Percentiles rank a stretch among this genome's conserved stretches.
phyloP scores from a whole-genome alignment of 371 early-diverging fungal species.

The Mucor velutinosus region DNA sequence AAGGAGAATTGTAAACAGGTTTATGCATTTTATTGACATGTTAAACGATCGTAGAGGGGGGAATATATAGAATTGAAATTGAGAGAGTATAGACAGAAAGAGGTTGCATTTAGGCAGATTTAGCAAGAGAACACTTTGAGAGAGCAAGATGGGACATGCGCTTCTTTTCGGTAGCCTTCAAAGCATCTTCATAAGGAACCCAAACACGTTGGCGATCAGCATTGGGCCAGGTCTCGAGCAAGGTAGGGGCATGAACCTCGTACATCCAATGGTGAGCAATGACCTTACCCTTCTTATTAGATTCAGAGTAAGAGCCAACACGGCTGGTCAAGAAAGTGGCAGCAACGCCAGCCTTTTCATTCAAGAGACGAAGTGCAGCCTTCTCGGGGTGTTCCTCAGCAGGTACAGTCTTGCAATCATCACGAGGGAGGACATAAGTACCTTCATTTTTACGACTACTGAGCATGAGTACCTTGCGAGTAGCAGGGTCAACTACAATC shows the following conservation, averaged over 20 bases:
- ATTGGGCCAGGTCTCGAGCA: slow-evolving; percentile 30
- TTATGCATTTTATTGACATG: too few relatives aligned
- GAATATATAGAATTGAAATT: too few relatives aligned
- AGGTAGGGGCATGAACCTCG: slow-evolving; percentile 33
- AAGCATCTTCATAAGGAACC: slow-evolving; percentile 43
- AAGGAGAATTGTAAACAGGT: too few relatives aligned
- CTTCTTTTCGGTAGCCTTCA: slow-evolving; percentile 34
- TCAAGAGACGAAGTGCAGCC: slow-evolving; percentile 41
- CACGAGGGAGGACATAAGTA: slow-evolving; percentile 41
- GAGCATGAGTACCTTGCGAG: slow-evolving; percentile 35
- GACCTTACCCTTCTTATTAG: slow-evolving; percentile 46
- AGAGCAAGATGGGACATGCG: slow-evolving; percentile 46
- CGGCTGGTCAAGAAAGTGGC: slow-evolving; percentile 20
- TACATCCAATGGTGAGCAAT: slow-evolving; percentile 51
- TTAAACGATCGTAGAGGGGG: too few relatives aligned
- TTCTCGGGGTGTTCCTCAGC: slow-evolving; percentile 35
- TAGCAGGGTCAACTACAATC: slow-evolving; percentile 32
- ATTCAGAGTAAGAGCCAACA: slow-evolving; percentile 43
- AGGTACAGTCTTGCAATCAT: slow-evolving; percentile 29
- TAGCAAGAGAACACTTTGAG: slow-evolving; percentile 22
- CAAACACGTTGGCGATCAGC: slow-evolving; percentile 34
- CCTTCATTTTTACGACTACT: slow-evolving; percentile 41
- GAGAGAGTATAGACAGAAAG: too few relatives aligned
- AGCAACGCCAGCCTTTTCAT: slow-evolving; percentile 35
- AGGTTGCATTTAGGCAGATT: neutral